Conservation (phyloP, 176 grass and related monocot genomes). For the Thalia dealbata region DNA sequence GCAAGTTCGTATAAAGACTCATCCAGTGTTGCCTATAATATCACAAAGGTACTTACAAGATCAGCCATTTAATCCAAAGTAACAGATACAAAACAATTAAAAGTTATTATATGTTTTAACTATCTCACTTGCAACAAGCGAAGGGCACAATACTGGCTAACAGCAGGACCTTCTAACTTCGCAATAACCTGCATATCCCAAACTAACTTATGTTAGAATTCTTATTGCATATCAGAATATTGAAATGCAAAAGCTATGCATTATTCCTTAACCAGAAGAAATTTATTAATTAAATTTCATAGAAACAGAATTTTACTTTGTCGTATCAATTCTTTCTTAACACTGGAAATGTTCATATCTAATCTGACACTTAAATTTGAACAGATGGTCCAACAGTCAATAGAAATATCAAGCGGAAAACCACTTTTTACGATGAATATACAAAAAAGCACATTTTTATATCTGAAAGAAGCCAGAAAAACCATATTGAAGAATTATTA, state of each 20-base stretch:
- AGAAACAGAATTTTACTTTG: neutral
- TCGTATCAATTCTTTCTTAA: neutral
- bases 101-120: constrained; percentile 19
- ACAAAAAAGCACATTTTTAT: constrained; percentile 8
- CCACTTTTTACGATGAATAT: too few relatives aligned
- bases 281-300: neutral
- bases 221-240: neutral
- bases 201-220: neutral
- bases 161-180: constrained; percentile 88
- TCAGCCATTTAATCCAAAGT: neutral
- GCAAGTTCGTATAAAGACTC: constrained; percentile 89
- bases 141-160: constrained; percentile 90
- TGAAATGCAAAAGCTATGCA: neutral
- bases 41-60: constrained; percentile 13
- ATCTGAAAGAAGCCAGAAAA: neutral
- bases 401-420: neutral
- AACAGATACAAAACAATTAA: neutral
- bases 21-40: constrained; percentile 80
- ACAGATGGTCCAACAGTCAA: neutral
- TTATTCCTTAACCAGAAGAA: neutral
- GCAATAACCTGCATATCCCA: constrained; percentile 79
- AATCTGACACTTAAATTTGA: neutral
- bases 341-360: neutral
- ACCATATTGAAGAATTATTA: constrained; percentile 13
- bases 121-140: constrained; percentile 79